phyloP scores from a whole-genome alignment of 2,329 filamentous ascomycete genomes.

The Paracamarosporium sp. region DNA sequence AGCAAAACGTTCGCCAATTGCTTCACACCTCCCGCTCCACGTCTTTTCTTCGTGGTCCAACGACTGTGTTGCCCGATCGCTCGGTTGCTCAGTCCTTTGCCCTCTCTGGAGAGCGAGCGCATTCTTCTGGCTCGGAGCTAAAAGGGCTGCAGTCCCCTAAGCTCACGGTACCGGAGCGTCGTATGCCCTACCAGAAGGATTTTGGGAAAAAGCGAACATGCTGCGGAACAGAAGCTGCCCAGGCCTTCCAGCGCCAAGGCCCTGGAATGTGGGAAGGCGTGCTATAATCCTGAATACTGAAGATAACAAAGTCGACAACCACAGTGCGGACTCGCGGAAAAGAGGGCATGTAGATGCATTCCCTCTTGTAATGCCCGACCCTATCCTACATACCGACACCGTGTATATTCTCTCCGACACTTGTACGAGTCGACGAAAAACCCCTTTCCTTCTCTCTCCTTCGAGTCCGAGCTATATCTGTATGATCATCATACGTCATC shows the following conservation, averaged over 20 bases:
- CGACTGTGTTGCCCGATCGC: slow-evolving; percentile 44
- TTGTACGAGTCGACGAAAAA: not conserved
- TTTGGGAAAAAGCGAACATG: slow-evolving; percentile 70
- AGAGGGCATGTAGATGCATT: slow-evolving; percentile 17
- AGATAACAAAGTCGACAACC: slow-evolving; percentile 18
- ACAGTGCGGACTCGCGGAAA: slow-evolving; percentile 14
- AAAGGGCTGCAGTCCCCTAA: slow-evolving; percentile 49
- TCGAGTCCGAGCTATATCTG: not conserved
- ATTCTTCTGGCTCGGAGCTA: slow-evolving; percentile 24
- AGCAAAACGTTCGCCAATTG: slow-evolving; percentile 72
- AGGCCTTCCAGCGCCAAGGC: slow-evolving; percentile 59
- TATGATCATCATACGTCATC: not conserved
- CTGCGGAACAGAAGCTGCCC: slow-evolving; percentile 66
- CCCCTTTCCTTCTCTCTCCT: not conserved
- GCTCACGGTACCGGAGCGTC: slow-evolving; percentile 48
- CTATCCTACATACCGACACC: slow-evolving; percentile 12
- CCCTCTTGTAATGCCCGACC: too few relatives aligned
- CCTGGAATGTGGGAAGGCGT: slow-evolving; percentile 73
- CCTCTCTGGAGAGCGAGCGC: slow-evolving; percentile 28
- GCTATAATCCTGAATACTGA: slow-evolving; percentile 42
- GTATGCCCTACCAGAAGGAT: slow-evolving; percentile 54
- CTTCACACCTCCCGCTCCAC: slow-evolving; percentile 52
- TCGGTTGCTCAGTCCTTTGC: slow-evolving; percentile 43
- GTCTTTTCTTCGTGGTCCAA: slow-evolving; percentile 44
- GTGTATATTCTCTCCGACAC: slow-evolving; percentile 18